Percentiles rank a stretch among this genome's conserved stretches.
Conservation (phyloP, 805 yeast species). For the Candida sithepensis region DNA sequence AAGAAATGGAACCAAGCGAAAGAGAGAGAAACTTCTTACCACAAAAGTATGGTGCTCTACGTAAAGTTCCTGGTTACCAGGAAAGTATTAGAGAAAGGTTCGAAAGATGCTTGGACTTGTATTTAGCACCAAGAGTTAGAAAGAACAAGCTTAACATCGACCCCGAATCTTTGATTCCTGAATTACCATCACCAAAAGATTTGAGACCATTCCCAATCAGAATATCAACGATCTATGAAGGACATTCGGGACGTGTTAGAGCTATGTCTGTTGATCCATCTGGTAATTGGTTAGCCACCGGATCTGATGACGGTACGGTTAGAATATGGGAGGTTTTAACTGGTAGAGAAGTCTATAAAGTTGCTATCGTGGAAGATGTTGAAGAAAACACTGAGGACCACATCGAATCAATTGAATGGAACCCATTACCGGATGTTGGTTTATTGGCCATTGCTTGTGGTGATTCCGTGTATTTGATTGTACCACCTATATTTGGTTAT, state of each 20-base stretch:
- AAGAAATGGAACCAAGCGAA: slow-evolving; percentile 65
- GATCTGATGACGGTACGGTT: slow-evolving; percentile 94
- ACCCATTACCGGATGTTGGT: slow-evolving; percentile 73
- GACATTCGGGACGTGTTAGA: slow-evolving; percentile 82
- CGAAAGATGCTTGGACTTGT: slow-evolving; percentile 90
- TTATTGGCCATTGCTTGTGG: slow-evolving; percentile 83
- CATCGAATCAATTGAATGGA: slow-evolving; percentile 83
- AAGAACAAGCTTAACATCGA: slow-evolving; percentile 88
- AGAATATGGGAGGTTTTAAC: slow-evolving; percentile 96
- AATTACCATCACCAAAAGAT: slow-evolving; percentile 94
- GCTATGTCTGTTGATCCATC: slow-evolving; percentile 79
- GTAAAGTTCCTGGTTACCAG: slow-evolving; percentile 91
- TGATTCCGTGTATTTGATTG: slow-evolving; percentile 69
- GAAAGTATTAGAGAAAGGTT: slow-evolving; percentile 85
- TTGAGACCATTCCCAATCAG: slow-evolving; percentile 94
- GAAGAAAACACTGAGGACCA: slow-evolving; percentile 66
- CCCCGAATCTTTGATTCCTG: slow-evolving; percentile 94
- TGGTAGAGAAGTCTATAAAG: slow-evolving; percentile 85
- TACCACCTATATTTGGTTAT: slow-evolving; percentile 89
- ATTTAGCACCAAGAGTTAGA: slow-evolving; percentile 94
- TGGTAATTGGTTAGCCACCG: slow-evolving; percentile 96
- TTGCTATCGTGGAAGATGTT: slow-evolving; percentile 41
- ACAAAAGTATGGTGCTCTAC: slow-evolving; percentile 71
- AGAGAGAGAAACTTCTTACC: slow-evolving; percentile 80
- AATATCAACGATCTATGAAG: slow-evolving; percentile 77